phyloP scores from a whole-genome alignment of 805 yeast species.

The Peterozyma toletana region DNA sequence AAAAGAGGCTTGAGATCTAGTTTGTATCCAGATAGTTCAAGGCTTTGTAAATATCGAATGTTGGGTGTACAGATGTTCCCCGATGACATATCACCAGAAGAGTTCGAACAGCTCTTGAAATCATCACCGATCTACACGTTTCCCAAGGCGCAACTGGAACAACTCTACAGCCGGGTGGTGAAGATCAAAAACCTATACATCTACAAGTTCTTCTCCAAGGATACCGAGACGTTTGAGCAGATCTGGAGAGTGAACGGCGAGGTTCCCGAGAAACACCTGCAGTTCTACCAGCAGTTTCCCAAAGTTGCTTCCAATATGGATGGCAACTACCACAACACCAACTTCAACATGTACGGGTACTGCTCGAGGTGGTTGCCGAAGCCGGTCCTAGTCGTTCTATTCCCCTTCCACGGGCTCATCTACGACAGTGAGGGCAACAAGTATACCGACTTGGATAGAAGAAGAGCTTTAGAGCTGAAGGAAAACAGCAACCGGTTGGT shows the following conservation, averaged over 20 bases:
- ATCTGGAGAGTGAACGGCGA: constrained; percentile 20
- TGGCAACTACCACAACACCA: constrained; percentile 21
- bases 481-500: neutral
- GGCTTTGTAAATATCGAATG: too few species aligned
- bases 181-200: constrained; percentile 2
- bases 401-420: constrained; percentile 19
- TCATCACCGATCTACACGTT: too few species aligned
- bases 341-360: constrained; percentile 21
- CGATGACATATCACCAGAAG: too few species aligned
- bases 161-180: too few species aligned
- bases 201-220: constrained; percentile 16
- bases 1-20: too few species aligned
- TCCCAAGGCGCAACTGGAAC: too few species aligned
- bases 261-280: constrained; percentile 18
- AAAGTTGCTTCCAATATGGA: constrained; percentile 23
- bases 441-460: neutral
- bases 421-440: constrained; percentile 5
- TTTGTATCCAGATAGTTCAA: too few species aligned
- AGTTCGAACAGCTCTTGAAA: too few species aligned
- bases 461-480: neutral
- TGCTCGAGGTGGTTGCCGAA: constrained; percentile 26
- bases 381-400: constrained; percentile 15
- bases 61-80: too few species aligned
- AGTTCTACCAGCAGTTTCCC: constrained; percentile 24
- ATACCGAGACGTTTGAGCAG: constrained; percentile 18